A percentile compares a stretch with the other conserved stretches of the same genome.
phyloP scores from a whole-genome alignment of 2,329 filamentous ascomycete genomes.

The Phialophora chinensis region DNA sequence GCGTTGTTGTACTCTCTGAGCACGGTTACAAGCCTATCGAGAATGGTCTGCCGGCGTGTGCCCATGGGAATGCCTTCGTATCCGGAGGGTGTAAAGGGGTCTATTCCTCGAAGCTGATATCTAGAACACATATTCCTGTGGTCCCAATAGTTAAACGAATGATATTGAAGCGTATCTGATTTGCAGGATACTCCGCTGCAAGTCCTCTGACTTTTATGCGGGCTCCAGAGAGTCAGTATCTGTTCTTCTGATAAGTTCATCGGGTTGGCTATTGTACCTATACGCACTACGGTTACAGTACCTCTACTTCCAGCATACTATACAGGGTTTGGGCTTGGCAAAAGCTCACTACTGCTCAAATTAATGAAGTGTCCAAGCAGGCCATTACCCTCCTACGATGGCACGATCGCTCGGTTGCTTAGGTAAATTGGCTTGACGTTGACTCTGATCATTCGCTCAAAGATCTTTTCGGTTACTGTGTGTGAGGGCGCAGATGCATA shows the following conservation, averaged over 20 bases:
- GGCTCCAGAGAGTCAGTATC: too few species aligned
- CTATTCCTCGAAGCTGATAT: too few species aligned
- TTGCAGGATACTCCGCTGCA: constrained; percentile 31
- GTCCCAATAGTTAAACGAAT: constrained; percentile 32
- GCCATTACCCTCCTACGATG: constrained; percentile 32
- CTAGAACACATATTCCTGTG: constrained; percentile 34
- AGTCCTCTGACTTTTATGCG: constrained; percentile 32
- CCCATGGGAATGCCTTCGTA: too few species aligned
- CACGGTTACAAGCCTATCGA: too few species aligned
- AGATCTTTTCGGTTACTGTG: constrained; percentile 31
- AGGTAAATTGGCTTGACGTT: constrained; percentile 36
- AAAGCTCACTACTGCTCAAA: constrained; percentile 31
- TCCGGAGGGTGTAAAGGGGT: too few species aligned
- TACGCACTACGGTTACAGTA: constrained; percentile 32
- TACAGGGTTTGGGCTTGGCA: constrained; percentile 32
- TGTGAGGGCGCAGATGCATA: constrained; percentile 28
- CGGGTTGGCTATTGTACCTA: too few species aligned
- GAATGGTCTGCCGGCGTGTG: too few species aligned
- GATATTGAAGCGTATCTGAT: constrained; percentile 32
- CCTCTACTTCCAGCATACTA: constrained; percentile 34
- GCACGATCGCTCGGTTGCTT: constrained; percentile 34
- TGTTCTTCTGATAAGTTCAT: too few species aligned
- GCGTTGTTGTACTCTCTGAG: too few species aligned
- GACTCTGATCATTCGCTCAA: constrained; percentile 34
- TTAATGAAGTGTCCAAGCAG: constrained; percentile 31